A percentile compares a stretch with the other conserved stretches of the same genome.
phyloP scores from a whole-genome alignment of 768 basidiomycete genomes.

The Pleurotus ostreatus region DNA sequence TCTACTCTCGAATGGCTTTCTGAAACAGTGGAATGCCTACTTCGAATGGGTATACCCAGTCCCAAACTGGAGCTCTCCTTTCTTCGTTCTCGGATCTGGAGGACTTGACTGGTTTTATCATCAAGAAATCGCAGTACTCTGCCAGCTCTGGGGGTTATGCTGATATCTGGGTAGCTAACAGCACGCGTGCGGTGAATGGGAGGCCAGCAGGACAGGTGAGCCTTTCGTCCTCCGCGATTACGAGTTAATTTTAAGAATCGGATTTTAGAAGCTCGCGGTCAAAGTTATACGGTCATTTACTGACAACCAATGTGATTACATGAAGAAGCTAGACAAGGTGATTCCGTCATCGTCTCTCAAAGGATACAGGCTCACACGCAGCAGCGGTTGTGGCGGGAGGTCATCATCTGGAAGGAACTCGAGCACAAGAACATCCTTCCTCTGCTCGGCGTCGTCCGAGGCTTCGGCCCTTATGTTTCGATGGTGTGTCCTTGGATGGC shows the following conservation, averaged over 20 bases:
- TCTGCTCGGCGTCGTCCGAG: conserved; percentile 20
- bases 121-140: not conserved
- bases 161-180: not conserved
- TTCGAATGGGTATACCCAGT: not conserved
- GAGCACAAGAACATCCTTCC: conserved; percentile 28
- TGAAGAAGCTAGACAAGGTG: conserved; percentile 10
- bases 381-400: conserved; percentile 24
- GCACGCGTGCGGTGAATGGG: not conserved
- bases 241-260: not conserved
- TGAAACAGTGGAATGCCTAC: too few species aligned
- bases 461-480: conserved; percentile 23
- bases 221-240: not conserved
- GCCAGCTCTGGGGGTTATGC: not conserved
- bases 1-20: too few species aligned
- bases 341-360: too few species aligned
- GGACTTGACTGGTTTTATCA: not conserved
- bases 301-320: not conserved
- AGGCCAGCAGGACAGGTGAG: not conserved
- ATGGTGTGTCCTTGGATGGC: conserved; percentile 30
- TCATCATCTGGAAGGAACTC: conserved; percentile 23
- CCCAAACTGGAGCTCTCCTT: not conserved
- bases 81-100: not conserved
- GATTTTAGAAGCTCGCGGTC: conserved; percentile 5
- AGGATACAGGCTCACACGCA: too few species aligned
- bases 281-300: conserved; percentile 9